Evolutionary conservation across 2,329 filamentous ascomycete species (phyloP), one percentile per base, ranked within the genome.

Genomic region (Pyricularia sp.): DNA sequence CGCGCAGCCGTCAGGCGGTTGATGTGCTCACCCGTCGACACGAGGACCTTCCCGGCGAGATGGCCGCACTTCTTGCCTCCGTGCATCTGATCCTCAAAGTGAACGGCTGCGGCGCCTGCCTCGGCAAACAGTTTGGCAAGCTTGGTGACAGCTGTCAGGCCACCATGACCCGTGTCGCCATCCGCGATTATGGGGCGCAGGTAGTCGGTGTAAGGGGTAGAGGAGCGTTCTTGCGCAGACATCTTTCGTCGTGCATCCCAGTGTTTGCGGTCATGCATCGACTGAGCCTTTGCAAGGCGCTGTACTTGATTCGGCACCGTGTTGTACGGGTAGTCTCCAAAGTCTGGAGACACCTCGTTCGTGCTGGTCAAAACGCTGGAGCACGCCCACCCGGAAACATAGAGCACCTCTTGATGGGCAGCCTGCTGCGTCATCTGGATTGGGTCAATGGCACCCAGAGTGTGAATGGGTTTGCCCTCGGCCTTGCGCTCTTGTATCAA

Each of bases 361-460:
- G 94, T 97, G 10, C 87, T 88, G 4, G 93, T 97, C 60, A 99
- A 81, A 24, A 96, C 85, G 0, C 92, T 93, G 0, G 93, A 97
- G 78, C 94, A 97, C 5, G 94, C 94, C 94, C 94, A 99, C 67
- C 94, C 94, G 0, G 93, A 97, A 68, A 99, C 82, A 77, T 99
- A 99, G 60, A 99, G 83, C 22, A 97, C 90, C 75, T 99, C 93
- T 75, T 97, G 94, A 78, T 97, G 90, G 6, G 90, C 85, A 19
- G 94, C 94, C 79, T 97, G 94, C 76, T 99, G 94, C 62, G 94
- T 96, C 94, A 99, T 97, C 78, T 99, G 94, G 12, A 97, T 87
- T n/a, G 94, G 94, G 73, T 99, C 94, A 77, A 99, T 96, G 66
- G 93, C 94, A 70, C 94, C 94, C 89, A 99, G 93, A 19, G 94